Conservation (phyloP, 148 eudicot genomes). For the Fagopyrum tataricum region DNA sequence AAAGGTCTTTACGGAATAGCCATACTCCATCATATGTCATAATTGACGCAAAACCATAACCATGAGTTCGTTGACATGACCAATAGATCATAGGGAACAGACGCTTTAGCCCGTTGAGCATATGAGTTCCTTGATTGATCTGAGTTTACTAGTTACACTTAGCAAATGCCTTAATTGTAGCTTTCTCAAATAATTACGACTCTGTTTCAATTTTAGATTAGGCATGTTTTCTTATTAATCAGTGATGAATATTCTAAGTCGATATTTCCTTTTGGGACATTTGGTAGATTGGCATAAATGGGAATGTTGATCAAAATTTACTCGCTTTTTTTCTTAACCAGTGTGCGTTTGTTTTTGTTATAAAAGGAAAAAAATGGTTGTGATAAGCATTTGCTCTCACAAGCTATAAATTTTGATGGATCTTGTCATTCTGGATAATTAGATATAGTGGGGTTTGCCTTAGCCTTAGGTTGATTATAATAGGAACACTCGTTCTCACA, state of each 20-base stretch:
- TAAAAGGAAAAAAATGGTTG: neutral
- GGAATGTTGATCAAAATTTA: neutral
- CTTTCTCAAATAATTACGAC: neutral
- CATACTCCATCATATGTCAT: neutral
- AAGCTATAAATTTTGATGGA: neutral
- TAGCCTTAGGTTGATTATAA: neutral
- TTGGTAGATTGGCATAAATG: neutral
- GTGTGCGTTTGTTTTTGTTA: too few relatives aligned
- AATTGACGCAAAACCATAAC: neutral
- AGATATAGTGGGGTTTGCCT: neutral
- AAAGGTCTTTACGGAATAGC: neutral
- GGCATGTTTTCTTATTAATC: neutral
- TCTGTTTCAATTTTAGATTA: neutral
- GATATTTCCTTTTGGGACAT: neutral
- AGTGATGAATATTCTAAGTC: neutral
- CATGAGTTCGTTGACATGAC: neutral
- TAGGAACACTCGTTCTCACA: neutral
- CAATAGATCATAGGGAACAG: neutral
- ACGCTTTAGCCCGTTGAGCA: neutral
- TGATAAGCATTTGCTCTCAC: neutral
- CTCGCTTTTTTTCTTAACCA: neutral
- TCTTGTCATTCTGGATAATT: neutral
- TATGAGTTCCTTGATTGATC: neutral
- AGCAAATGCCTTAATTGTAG: neutral
- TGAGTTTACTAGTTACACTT: neutral